phyloP scores from a whole-genome alignment of 2,329 filamentous ascomycete genomes.

The Epichloe coenophiala region DNA sequence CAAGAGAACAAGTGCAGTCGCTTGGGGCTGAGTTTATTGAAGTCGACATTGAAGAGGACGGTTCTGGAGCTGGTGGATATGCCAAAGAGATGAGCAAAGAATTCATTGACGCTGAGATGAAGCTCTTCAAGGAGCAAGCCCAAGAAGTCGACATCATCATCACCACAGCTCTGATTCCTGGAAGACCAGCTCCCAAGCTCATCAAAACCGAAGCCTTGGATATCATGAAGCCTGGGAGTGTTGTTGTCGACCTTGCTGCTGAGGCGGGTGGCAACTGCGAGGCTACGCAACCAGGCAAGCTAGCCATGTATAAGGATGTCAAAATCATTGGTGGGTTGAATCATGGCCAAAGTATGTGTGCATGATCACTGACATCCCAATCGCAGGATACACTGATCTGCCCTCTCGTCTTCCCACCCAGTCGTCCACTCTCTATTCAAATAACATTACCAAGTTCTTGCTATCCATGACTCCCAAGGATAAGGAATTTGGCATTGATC shows the following conservation, averaged over 20 bases:
- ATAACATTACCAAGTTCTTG: constrained; percentile 83
- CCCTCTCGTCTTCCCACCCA: constrained; percentile 79
- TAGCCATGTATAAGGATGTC: constrained; percentile 60
- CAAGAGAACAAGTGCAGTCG: constrained; percentile 79
- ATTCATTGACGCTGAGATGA: constrained; percentile 88
- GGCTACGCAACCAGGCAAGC: constrained; percentile 59
- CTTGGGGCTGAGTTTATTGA: constrained; percentile 83
- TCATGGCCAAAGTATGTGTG: background rate
- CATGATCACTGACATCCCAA: background rate
- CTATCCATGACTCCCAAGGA: constrained; percentile 69
- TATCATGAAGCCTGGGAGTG: constrained; percentile 81
- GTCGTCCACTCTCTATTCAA: constrained; percentile 80
- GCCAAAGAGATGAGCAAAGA: constrained; percentile 91
- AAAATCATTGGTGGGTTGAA: constrained; percentile 60
- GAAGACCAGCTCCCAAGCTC: constrained; percentile 67
- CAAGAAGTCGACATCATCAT: constrained; percentile 85
- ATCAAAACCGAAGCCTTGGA: constrained; percentile 70
- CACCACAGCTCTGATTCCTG: constrained; percentile 83
- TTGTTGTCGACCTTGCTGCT: constrained; percentile 77
- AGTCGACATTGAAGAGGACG: constrained; percentile 73
- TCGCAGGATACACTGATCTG: constrained; percentile 65
- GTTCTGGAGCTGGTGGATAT: constrained; percentile 73
- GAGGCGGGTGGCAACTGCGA: constrained; percentile 85
- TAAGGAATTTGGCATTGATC: constrained; percentile 66
- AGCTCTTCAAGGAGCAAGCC: constrained; percentile 76